Base-by-base conservation (phyloP, 164 flowering plant species). In the Sedum album region DNA sequence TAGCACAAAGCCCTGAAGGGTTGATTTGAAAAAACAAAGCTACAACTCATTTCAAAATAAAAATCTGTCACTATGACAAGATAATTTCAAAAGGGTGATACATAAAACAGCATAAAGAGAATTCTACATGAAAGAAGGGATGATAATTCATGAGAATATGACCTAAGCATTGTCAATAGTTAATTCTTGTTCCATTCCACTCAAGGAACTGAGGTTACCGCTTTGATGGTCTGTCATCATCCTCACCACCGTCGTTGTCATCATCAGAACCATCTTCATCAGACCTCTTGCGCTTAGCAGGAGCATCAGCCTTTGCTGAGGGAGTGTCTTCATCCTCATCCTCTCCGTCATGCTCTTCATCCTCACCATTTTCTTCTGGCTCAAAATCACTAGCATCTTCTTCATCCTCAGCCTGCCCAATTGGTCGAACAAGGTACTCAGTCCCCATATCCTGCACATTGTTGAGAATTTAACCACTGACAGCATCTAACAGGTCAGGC, bases 321-420 rank as follows among this genome's bases (percentile, higher is more conserved):
- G n/a, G 66, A 18, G 62, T 81, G 38, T 65, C 76, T 20, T 76
- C 82, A 8, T 77, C 79, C 0, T 79, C 91, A 6, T 77, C 77
- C 10, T 77, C 87, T 1, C 80, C 86, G 1, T 82, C 81, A 18
- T 67, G 41, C 18, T 83, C 92, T 25, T 88, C 94, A 0, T 79
- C 93, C 67, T 80, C 91, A 5, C 90, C 90, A 73, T 88, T 85
- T 75, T 86, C 93, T 51, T 84, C 80, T 11, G 91, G 93, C 55
- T 86, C 91, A 73, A 90, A 90, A 73, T 90, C 96, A 72, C 89
- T 83, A 31, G 91, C 89, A 79, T 86, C 90, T 75, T 86, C 91
- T 72, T 86, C 96, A 17, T 88, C 93, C 74, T 88, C 92, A 36
- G 90, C 80, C 49, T 73, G 85, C 48, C 68, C 87, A 5, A 88